Percentiles rank a stretch among this genome's conserved stretches.
phyloP scores from a whole-genome alignment of 2,329 filamentous ascomycete genomes.

The Colletotrichum horii region DNA sequence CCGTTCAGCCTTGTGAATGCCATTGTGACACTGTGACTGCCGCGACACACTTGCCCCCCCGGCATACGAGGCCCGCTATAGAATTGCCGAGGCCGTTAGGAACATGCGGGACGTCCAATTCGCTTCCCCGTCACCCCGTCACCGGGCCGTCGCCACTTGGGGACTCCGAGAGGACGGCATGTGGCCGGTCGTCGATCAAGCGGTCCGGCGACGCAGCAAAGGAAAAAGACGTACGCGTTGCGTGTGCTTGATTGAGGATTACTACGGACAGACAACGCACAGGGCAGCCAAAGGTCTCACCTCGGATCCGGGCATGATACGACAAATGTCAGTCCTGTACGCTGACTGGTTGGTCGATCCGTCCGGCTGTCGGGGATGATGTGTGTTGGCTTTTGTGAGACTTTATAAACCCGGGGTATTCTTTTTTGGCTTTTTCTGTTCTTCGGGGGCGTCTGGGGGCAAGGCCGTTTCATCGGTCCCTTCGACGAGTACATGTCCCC shows the following conservation, averaged over 20 bases:
- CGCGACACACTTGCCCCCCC: not conserved
- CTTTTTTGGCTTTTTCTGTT: not conserved
- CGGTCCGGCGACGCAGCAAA: not conserved
- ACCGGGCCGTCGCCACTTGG: not conserved
- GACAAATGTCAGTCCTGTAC: slow-evolving; percentile 7
- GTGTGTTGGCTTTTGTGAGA: not conserved
- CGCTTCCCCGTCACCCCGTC: not conserved
- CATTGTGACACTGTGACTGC: not conserved
- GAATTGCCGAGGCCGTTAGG: not conserved
- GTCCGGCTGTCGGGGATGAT: slow-evolving; percentile 1
- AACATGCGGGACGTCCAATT: not conserved
- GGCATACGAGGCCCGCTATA: not conserved
- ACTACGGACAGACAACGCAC: not conserved
- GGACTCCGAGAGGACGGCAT: not conserved
- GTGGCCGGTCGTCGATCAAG: not conserved
- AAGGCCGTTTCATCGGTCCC: slow-evolving; percentile 1
- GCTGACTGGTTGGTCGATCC: slow-evolving; percentile 14
- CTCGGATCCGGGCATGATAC: slow-evolving; percentile 9
- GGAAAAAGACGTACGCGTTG: not conserved
- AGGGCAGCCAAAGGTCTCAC: slow-evolving; percentile 13
- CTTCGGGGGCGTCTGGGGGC: not conserved
- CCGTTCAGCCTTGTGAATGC: not conserved
- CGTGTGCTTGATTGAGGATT: not conserved
- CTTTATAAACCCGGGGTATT: not conserved
- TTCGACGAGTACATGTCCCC: not conserved